These are phyloP conservation scores for Pholiota microspora DNA, from an alignment of 768 basidiomycete species.

Conservation along the genomic window DNA sequence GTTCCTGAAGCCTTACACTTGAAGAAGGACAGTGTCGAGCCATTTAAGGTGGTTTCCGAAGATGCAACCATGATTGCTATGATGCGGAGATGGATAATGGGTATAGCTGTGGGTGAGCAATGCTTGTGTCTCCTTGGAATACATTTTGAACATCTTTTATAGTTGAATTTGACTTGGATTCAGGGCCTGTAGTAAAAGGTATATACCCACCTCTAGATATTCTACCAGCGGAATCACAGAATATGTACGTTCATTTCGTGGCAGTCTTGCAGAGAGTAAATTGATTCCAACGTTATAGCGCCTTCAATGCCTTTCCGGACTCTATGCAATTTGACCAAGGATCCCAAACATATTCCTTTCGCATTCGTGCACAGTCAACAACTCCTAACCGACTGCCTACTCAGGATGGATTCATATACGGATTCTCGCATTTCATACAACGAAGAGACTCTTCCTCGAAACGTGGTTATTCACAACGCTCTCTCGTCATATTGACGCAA, in stretches of 20 bases:
- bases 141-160: neutral
- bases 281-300: conserved; percentile 42
- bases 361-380: conserved; percentile 56
- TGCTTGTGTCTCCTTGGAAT: neutral
- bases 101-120: conserved; percentile 60
- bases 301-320: conserved; percentile 92
- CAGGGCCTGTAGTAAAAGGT: conserved; percentile 75
- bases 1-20: conserved; percentile 35
- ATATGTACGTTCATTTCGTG: conserved; percentile 59
- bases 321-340: conserved; percentile 85
- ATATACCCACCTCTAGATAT: conserved; percentile 68
- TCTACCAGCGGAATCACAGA: conserved; percentile 68
- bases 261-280: neutral
- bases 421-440: conserved; percentile 78
- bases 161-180: conserved; percentile 90
- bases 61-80: conserved; percentile 42
- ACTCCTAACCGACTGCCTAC: conserved; percentile 34
- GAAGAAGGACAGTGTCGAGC: conserved; percentile 19
- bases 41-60: conserved; percentile 39
- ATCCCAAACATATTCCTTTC: conserved; percentile 81
- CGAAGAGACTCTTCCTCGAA: conserved; percentile 60
- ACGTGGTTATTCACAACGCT: conserved; percentile 74
- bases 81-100: conserved; percentile 66
- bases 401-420: conserved; percentile 71
- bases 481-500: conserved; percentile 79